phyloP scores from a whole-genome alignment of 2,329 filamentous ascomycete species.

The Fusarium sacchari region DNA sequence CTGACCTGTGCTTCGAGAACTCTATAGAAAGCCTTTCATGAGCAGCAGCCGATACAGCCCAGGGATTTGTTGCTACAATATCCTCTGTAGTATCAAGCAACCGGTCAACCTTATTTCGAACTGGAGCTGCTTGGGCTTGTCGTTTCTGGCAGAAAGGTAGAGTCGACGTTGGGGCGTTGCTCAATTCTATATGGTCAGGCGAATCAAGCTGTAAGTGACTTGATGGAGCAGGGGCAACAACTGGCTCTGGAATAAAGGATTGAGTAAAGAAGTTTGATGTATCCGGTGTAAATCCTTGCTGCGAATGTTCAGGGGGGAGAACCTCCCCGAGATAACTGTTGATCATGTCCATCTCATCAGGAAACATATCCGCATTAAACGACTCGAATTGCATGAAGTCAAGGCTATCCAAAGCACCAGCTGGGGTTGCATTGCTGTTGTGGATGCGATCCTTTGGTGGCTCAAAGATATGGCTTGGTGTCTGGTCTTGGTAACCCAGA shows the following conservation, averaged over 20 bases:
- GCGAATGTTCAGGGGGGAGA: background rate
- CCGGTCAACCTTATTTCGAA: background rate
- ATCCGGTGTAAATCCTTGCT: background rate
- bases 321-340: background rate
- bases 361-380: background rate
- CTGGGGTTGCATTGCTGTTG: background rate
- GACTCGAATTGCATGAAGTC: background rate
- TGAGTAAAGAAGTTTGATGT: background rate
- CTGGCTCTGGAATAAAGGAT: background rate
- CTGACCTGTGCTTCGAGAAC: background rate
- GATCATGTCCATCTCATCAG: constrained; percentile 1
- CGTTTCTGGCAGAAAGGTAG: background rate
- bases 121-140: background rate
- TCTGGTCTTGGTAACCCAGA: background rate
- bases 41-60: background rate
- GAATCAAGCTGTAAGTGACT: background rate
- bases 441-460: background rate
- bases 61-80: background rate
- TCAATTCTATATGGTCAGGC: background rate
- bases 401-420: background rate
- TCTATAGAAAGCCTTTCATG: background rate
- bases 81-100: background rate
- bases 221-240: background rate
- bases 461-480: background rate
- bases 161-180: background rate